Conservation (phyloP, 148 eudicot species). For the Vaccinium corymbosum region DNA sequence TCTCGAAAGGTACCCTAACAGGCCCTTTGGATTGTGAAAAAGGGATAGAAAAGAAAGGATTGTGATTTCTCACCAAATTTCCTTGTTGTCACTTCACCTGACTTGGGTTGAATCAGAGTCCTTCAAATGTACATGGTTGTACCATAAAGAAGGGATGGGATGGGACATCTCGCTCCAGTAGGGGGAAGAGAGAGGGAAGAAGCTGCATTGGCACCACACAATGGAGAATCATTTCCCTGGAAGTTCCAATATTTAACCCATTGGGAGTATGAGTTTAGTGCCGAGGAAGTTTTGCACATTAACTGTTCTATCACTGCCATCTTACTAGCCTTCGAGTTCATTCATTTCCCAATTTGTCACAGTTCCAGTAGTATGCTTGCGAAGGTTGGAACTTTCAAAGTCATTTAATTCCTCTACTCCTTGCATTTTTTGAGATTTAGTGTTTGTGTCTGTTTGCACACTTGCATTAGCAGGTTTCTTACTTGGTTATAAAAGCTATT, state of each 20-base stretch:
- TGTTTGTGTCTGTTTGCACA: not conserved
- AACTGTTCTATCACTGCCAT: not conserved
- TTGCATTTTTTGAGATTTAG: not conserved
- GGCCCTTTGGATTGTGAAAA: not conserved
- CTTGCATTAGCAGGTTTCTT: not conserved
- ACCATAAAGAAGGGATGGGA: not conserved
- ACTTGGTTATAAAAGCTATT: constrained; percentile 3
- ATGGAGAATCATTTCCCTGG: not conserved
- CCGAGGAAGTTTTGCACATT: not conserved
- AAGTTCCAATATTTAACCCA: constrained; percentile 2
- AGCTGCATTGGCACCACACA: not conserved
- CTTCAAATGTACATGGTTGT: not conserved
- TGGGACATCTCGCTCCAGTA: not conserved
- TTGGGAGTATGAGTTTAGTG: not conserved
- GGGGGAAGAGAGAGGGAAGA: not conserved
- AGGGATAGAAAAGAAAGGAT: not conserved
- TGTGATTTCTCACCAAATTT: not conserved
- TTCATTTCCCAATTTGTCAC: not conserved
- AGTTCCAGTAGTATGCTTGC: not conserved
- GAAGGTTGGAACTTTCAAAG: not conserved
- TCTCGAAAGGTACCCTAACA: not conserved
- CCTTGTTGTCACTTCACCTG: not conserved
- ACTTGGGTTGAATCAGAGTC: not conserved
- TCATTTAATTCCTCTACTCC: not conserved
- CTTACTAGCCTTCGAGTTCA: not conserved